Evolutionary conservation across 78 protist genomes (phyloP), one percentile per base, ranked within the genome.

Genomic region (Dictyostelium intermedium): DNA sequence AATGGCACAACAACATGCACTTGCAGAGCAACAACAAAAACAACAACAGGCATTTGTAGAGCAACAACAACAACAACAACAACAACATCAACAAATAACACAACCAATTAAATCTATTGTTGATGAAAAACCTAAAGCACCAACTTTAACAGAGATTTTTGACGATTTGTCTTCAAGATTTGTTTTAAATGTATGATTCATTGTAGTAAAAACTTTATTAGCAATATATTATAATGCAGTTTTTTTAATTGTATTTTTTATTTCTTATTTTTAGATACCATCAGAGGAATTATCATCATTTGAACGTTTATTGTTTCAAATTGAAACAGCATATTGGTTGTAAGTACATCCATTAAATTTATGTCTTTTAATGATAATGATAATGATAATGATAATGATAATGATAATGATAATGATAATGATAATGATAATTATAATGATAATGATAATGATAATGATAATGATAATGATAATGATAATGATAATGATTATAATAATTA

Each of bases 321-420:
- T 97, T 13, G 98, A 97, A 83, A 37, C 79, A 34, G 98, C 98
- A 14, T 95, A 85, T 85, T 97, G 98, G 98, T 96, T 81, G 20
- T 39, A 53, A 37, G 43, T 32, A 74, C 0, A 2, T 47, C 18
- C 11, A n/a, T n/a, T n/a, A n/a, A n/a, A n/a, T 47, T 47, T 47
- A 2, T 10, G 0, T 10, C 11, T 10, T 11, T 3, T 30, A 43
- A 27, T 47, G 18, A 32, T 20, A 11, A 37, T 5, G 16, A 41
- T 79, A 23, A 45, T 25, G 14, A 20, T 45, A 6, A 60, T 25
- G 25, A 70, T 43, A 1, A 39, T 11, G 13, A 82, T 39, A 1
- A 34, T 32, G 13, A 13, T 3, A 63, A 70, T 85, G 23, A 37
- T 23, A 43, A 60, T 70, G 2, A 60, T 63, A 14, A 50, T 77